Base-by-base conservation (phyloP, 108 stramenopile species). In the Aurantiochytrium sp. region DNA sequence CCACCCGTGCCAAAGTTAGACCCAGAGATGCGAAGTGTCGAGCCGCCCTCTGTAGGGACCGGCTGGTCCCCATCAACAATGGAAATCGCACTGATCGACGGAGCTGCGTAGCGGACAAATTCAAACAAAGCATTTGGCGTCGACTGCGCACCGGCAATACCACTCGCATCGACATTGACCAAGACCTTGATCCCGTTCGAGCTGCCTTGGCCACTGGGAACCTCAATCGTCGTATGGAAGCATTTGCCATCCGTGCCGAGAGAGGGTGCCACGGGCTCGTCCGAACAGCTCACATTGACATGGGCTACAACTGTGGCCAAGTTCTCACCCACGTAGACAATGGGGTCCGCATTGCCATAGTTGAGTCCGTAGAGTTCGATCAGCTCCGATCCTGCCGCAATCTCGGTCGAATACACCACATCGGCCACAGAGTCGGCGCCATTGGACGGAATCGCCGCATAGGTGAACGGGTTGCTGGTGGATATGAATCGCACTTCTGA, bases 1-100 rank as follows among this genome's bases (percentile, higher is more conserved):
- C 43, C 49, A 43, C 44, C 18, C 43, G 49, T 59, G 12, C 89
- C 89, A 76, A 90, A 87, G 58, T 90, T 90, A 0, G 76, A 45
- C 25, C 89, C 89, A 5, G 89, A 60, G 28, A 90, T 35, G 45
- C 43, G 44, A 44, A 90, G 23, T 44, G 23, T 51, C 18, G 42
- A 14, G 12, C 76, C 76, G 45, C 76, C 76, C 19, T 8, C 49
- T 23, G 76, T 83, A 8, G 76, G 18, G 1, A 53, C 51, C 45
- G 76, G 45, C n/a, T n/a, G 25, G 12, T 8, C 18, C 49, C 45
- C 76, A 3, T 4, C 51, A 12, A 83, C 51, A 23, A 69, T 23
- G 14, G 14, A 14, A 18, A 69, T 69, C 16, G 49, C n/a, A 8
- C 43, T 25, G 51, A 83, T 83, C 1, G n/a, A 12, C 6, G 76